phyloP scores from a whole-genome alignment of 2,329 filamentous ascomycete species.

The Fusarium haematococcum region DNA sequence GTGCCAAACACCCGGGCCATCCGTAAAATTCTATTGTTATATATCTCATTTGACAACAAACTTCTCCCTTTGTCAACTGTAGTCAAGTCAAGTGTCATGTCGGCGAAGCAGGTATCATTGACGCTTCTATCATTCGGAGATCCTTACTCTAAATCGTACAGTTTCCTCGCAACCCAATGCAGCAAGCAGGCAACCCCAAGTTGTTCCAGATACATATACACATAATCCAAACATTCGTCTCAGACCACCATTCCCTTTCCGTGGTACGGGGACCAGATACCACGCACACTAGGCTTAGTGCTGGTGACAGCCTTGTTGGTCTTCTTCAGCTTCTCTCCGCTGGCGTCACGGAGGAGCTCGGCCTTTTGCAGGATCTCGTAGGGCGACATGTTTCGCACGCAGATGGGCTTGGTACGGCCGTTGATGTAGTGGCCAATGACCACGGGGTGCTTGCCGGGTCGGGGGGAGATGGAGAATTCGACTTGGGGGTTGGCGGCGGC shows the following conservation, averaged over 20 bases:
- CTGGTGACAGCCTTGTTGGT: slow-evolving; percentile 74
- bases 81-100: background rate
- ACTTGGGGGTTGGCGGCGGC: slow-evolving; percentile 85
- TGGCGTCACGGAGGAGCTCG: slow-evolving; percentile 77
- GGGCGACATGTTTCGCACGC: slow-evolving; percentile 86
- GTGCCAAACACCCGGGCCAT: background rate
- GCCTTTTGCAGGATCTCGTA: slow-evolving; percentile 86
- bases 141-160: slow-evolving; percentile 43
- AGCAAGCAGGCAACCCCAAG: slow-evolving; percentile 32
- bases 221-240: slow-evolving; percentile 25
- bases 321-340: slow-evolving; percentile 77
- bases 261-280: slow-evolving; percentile 78
- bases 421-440: slow-evolving; percentile 94
- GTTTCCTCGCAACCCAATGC: slow-evolving; percentile 47
- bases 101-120: slow-evolving; percentile 25
- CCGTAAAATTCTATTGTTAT: background rate
- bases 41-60: background rate
- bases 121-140: slow-evolving; percentile 32
- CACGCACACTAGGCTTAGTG: slow-evolving; percentile 74
- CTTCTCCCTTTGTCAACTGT: background rate
- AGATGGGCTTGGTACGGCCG: slow-evolving; percentile 85
- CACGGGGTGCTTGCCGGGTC: slow-evolving; percentile 89
- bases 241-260: slow-evolving; percentile 68
- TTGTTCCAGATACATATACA: slow-evolving; percentile 46
- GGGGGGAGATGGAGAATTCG: slow-evolving; percentile 91